These are phyloP conservation scores for Aspergillus udagawae DNA, from an alignment of 2,329 filamentous ascomycete species.

Conservation along the genomic window DNA sequence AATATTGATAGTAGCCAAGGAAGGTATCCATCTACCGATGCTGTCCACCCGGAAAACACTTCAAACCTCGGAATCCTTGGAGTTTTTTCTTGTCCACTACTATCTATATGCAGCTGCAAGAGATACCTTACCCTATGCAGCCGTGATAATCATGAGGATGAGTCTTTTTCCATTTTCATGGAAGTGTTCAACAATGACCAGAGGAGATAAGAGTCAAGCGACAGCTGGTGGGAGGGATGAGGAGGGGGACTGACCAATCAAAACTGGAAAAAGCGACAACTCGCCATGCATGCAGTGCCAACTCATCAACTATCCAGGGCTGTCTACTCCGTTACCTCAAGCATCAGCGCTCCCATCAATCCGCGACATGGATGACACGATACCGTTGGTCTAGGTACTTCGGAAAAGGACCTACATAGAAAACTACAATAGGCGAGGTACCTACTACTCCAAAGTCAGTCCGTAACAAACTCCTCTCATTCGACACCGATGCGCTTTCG, in stretches of 20 bases:
- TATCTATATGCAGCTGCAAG: neutral
- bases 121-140: neutral
- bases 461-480: neutral
- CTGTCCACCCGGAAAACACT: neutral
- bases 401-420: neutral
- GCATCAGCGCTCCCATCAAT: neutral
- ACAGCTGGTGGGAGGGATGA: constrained; percentile 18
- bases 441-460: neutral
- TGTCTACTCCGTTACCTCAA: constrained; percentile 1
- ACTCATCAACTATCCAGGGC: constrained; percentile 11
- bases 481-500: neutral
- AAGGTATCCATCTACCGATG: too few relatives aligned
- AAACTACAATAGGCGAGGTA: neutral
- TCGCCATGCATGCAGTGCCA: constrained; percentile 34
- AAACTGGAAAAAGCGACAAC: constrained; percentile 10
- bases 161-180: neutral
- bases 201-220: neutral
- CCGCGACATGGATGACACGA: neutral
- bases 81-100: too few relatives aligned
- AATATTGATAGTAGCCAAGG: too few relatives aligned
- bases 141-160: neutral
- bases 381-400: neutral
- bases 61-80: neutral
- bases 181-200: neutral
- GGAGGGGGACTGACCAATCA: constrained; percentile 28